Evolutionary conservation across 345 rosid genomes (phyloP).

Genomic region (Populus alba): DNA sequence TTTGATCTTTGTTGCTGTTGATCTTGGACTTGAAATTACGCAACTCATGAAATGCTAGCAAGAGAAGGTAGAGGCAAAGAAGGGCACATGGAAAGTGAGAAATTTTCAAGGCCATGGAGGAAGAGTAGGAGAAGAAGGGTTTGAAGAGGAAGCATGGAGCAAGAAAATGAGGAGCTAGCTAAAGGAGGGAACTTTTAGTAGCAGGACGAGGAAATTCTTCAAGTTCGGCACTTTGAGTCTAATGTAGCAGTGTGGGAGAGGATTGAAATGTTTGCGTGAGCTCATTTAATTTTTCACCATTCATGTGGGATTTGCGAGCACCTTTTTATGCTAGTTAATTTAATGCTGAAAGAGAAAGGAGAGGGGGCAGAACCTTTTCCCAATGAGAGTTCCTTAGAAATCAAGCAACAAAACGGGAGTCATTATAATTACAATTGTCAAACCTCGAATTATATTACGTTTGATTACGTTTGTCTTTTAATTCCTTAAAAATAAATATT

Average conservation of each 20-base stretch:
- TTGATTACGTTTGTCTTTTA: constrained; percentile 33
- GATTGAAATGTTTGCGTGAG: not conserved
- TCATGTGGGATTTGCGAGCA: constrained; percentile 29
- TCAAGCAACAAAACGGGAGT: constrained; percentile 37
- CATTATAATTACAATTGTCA: constrained; percentile 29
- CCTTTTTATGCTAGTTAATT: constrained; percentile 29
- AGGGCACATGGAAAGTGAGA: constrained; percentile 37
- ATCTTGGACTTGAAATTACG: constrained; percentile 32
- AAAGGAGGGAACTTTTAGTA: not conserved
- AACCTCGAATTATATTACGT: constrained; percentile 35
- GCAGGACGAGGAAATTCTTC: not conserved
- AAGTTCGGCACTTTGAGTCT: constrained; percentile 16
- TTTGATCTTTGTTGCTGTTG: constrained; percentile 11
- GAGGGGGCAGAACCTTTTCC: constrained; percentile 33
- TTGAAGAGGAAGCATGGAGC: constrained; percentile 49
- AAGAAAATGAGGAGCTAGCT: constrained; percentile 13
- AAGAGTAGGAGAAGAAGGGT: constrained; percentile 29
- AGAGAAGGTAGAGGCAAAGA: constrained; percentile 56
- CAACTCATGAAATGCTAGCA: constrained; percentile 47
- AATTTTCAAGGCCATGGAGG: constrained; percentile 49
- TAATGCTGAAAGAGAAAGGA: constrained; percentile 17
- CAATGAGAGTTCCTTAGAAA: constrained; percentile 52
- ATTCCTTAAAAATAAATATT: not conserved
- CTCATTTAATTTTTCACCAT: not conserved
- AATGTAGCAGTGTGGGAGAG: constrained; percentile 11